Percentiles rank a stretch among this genome's conserved stretches.
phyloP scores from a whole-genome alignment of 495 filamentous ascomycete genomes.

The Apiosordaria backusii region DNA sequence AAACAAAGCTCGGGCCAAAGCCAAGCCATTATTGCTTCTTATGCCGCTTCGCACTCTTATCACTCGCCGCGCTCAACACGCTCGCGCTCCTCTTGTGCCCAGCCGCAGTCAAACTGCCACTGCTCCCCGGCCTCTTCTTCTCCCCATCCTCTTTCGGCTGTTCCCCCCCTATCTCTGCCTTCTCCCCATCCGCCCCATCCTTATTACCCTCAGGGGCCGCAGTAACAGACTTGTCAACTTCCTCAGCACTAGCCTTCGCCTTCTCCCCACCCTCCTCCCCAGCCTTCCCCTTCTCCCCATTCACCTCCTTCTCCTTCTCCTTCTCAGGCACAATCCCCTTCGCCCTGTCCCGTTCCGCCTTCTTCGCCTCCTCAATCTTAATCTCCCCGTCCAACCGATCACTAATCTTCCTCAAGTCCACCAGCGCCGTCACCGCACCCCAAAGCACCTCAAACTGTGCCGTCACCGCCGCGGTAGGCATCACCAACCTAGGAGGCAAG shows the following conservation, averaged over 20 bases:
- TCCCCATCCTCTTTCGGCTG: not conserved
- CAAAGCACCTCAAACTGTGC: slow-evolving; percentile 80
- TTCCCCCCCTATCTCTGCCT: not conserved
- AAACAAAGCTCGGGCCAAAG: not conserved
- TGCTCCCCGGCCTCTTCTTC: slow-evolving; percentile 29
- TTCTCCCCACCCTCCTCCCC: slow-evolving; percentile 8
- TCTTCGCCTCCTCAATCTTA: slow-evolving; percentile 62
- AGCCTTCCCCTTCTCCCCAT: slow-evolving; percentile 12
- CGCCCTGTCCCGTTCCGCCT: slow-evolving; percentile 56
- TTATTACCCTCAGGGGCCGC: slow-evolving; percentile 17
- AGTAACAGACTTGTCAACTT: slow-evolving; percentile 16
- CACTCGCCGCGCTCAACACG: slow-evolving; percentile 63
- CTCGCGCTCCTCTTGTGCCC: slow-evolving; percentile 70
- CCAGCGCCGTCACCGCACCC: slow-evolving; percentile 63
- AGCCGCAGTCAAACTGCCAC: slow-evolving; percentile 21
- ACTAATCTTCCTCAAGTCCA: slow-evolving; percentile 76
- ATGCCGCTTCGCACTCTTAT: slow-evolving; percentile 68
- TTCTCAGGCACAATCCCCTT: slow-evolving; percentile 20
- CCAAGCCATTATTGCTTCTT: slow-evolving; percentile 51
- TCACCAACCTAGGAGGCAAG: slow-evolving; percentile 70
- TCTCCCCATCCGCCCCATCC: slow-evolving; percentile 24
- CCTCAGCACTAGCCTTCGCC: slow-evolving; percentile 10
- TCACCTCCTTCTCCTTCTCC: slow-evolving; percentile 15
- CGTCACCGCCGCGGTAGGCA: slow-evolving; percentile 80
- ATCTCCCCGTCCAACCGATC: slow-evolving; percentile 89